A percentile compares a stretch with the other conserved stretches of the same genome.
These are phyloP conservation scores for Microdochium trichocladiopsis DNA, from an alignment of 2,329 filamentous ascomycete species.

Conservation along the genomic window DNA sequence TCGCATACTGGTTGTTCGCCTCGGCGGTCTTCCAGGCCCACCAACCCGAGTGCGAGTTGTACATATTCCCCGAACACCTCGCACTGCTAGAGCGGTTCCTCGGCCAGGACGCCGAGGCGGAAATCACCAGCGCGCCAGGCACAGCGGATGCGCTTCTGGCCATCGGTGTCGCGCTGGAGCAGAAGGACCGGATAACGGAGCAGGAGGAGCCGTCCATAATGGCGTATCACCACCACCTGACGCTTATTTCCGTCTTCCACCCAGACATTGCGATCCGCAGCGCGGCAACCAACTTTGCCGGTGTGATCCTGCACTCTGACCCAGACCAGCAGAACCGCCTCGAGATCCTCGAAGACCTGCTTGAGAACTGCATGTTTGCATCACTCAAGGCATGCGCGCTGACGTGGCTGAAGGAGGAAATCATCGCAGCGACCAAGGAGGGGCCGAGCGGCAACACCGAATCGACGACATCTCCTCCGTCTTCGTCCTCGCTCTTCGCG, in stretches of 20 bases:
- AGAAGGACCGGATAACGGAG: constrained; percentile 34
- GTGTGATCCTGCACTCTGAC: constrained; percentile 48
- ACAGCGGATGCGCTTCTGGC: constrained; percentile 53
- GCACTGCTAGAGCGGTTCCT: constrained; percentile 47
- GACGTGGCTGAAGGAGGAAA: constrained; percentile 57
- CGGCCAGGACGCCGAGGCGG: constrained; percentile 37
- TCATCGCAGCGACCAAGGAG: constrained; percentile 36
- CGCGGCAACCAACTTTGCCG: constrained; percentile 45
- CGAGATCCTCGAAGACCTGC: constrained; percentile 55
- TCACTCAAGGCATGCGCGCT: constrained; percentile 56
- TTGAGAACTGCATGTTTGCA: constrained; percentile 59
- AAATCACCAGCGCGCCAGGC: constrained; percentile 42
- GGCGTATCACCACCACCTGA: constrained; percentile 53
- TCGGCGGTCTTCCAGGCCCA: constrained; percentile 53
- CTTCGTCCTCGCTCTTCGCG: constrained; percentile 28
- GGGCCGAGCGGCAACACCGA: constrained; percentile 14
- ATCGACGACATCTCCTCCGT: too few species aligned
- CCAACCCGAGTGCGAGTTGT: constrained; percentile 42
- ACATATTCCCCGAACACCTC: constrained; percentile 55
- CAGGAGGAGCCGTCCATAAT: constrained; percentile 39
- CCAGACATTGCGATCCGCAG: constrained; percentile 46
- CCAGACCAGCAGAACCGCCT: constrained; percentile 52
- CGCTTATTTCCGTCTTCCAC: constrained; percentile 51
- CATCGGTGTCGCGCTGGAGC: constrained; percentile 52
- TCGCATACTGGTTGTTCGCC: constrained; percentile 57